Percentiles rank a stretch among this genome's conserved stretches.
These are phyloP conservation scores for Carex littledalei DNA, from an alignment of 176 grass and related monocot genomes.

Conservation along the genomic window DNA sequence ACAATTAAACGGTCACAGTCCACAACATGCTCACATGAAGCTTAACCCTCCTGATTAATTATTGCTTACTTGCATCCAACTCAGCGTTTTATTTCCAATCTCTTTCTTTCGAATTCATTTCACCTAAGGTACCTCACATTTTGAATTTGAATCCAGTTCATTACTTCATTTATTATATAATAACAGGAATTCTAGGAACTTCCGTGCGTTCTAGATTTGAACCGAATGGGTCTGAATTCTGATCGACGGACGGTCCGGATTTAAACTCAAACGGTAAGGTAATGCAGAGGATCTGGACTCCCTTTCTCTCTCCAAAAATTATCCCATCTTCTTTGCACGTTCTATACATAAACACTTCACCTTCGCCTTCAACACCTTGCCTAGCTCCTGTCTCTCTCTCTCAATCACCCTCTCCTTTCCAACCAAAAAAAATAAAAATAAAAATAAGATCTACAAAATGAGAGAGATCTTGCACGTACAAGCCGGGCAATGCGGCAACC, in stretches of 20 bases:
- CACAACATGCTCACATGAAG: slow-evolving; percentile 18
- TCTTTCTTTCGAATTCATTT: background rate
- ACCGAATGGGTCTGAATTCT: no score
- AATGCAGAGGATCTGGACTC: no score
- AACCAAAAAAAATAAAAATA: background rate
- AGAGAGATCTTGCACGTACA: slow-evolving; percentile 93
- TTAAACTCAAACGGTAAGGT: no score
- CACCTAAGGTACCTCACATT: no score
- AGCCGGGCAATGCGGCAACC: slow-evolving; percentile 78
- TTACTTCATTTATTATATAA: no score
- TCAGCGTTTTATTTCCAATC: background rate
- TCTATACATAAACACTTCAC: slow-evolving; percentile 19
- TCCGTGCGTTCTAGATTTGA: no score
- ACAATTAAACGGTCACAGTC: slow-evolving; percentile 1
- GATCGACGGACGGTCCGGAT: no score
- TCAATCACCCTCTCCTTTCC: slow-evolving; percentile 12
- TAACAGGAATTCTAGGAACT: no score
- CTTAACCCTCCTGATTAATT: slow-evolving; percentile 13
- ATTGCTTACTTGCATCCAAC: slow-evolving; percentile 19
- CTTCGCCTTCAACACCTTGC: slow-evolving; percentile 5
- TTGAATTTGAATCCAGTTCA: no score
- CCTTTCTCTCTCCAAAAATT: background rate
- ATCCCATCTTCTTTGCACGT: slow-evolving; percentile 19
- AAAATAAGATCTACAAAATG: slow-evolving; percentile 34
- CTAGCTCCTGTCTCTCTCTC: slow-evolving; percentile 24